Percentiles rank a stretch among this genome's conserved stretches.
Evolutionary conservation across 2,329 filamentous ascomycete genomes (phyloP).

Genomic region (Trichoderma oligosporum): DNA sequence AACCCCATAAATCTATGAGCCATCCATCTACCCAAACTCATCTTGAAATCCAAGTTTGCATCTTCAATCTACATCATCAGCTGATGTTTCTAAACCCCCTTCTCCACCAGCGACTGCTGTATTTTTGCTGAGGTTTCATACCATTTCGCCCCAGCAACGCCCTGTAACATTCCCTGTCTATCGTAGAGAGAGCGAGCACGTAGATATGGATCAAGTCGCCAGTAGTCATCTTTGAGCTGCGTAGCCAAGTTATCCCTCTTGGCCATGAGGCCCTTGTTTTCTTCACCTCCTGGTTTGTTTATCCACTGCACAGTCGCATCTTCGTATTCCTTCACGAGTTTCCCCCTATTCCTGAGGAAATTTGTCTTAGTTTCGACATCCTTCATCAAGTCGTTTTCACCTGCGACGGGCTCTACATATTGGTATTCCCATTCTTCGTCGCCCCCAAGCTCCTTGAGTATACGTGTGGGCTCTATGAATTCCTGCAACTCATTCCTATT

Average conservation of each 20-base stretch:
- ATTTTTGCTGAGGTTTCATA: not conserved
- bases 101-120: not conserved
- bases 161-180: constrained; percentile 66
- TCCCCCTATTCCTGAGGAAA: constrained; percentile 60
- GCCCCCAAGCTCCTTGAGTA: constrained; percentile 81
- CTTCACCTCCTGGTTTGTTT: constrained; percentile 36
- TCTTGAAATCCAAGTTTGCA: not conserved
- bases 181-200: constrained; percentile 83
- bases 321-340: constrained; percentile 71
- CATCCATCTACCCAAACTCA: constrained; percentile 3
- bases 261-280: constrained; percentile 48
- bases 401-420: constrained; percentile 70
- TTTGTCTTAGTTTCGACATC: constrained; percentile 59
- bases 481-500: constrained; percentile 71
- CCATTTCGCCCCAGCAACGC: constrained; percentile 59
- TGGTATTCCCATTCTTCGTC: constrained; percentile 79
- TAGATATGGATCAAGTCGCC: constrained; percentile 83
- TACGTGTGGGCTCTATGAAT: constrained; percentile 67
- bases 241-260: constrained; percentile 60
- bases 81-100: constrained; percentile 11
- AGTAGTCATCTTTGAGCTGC: constrained; percentile 71
- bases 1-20: not conserved
- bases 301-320: constrained; percentile 74
- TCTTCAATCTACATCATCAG: constrained; percentile 17
- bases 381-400: constrained; percentile 75